A percentile compares a stretch with the other conserved stretches of the same genome.
Conservation (phyloP, 805 yeast species). For the Teunomyces tritomae region DNA sequence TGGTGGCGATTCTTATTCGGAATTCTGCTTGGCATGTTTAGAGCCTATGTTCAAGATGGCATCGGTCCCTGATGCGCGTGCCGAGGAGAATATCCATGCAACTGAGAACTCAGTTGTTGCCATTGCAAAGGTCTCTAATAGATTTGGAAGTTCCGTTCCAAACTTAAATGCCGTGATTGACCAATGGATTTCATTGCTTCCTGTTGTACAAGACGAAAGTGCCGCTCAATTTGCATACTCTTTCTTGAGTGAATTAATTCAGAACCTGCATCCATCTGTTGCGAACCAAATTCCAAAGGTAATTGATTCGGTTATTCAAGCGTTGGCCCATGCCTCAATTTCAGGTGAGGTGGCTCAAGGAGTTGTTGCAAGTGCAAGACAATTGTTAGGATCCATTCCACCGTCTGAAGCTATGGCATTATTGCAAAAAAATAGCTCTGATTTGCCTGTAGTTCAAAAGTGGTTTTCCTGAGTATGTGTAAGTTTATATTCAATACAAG, state of each 20-base stretch:
- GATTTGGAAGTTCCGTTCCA: slow-evolving; percentile 58
- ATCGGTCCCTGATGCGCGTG: slow-evolving; percentile 74
- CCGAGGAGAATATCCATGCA: slow-evolving; percentile 81
- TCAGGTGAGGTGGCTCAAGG: slow-evolving; percentile 69
- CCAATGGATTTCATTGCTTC: slow-evolving; percentile 81
- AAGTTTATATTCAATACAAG: background rate
- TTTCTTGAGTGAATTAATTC: slow-evolving; percentile 54
- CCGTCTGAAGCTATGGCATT: slow-evolving; percentile 65
- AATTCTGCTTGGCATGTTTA: slow-evolving; percentile 65
- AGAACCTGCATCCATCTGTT: slow-evolving; percentile 39
- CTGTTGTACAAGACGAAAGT: slow-evolving; percentile 78
- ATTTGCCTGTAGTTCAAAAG: slow-evolving; percentile 57
- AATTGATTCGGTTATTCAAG: slow-evolving; percentile 70
- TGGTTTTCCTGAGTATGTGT: slow-evolving; percentile 41
- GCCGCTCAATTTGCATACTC: slow-evolving; percentile 84
- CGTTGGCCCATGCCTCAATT: slow-evolving; percentile 64
- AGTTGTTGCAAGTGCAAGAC: slow-evolving; percentile 61
- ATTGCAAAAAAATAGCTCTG: slow-evolving; percentile 60
- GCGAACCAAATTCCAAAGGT: slow-evolving; percentile 56
- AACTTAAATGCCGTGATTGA: slow-evolving; percentile 60
- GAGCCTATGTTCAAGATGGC: slow-evolving; percentile 73
- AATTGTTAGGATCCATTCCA: slow-evolving; percentile 61
- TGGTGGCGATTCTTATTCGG: slow-evolving; percentile 62
- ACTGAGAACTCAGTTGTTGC: slow-evolving; percentile 85
- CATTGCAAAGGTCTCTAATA: slow-evolving; percentile 77